Evolutionary conservation across 768 basidiomycete genomes (phyloP), one percentile per base, ranked within the genome.

Genomic region (Tricholoma sp.): DNA sequence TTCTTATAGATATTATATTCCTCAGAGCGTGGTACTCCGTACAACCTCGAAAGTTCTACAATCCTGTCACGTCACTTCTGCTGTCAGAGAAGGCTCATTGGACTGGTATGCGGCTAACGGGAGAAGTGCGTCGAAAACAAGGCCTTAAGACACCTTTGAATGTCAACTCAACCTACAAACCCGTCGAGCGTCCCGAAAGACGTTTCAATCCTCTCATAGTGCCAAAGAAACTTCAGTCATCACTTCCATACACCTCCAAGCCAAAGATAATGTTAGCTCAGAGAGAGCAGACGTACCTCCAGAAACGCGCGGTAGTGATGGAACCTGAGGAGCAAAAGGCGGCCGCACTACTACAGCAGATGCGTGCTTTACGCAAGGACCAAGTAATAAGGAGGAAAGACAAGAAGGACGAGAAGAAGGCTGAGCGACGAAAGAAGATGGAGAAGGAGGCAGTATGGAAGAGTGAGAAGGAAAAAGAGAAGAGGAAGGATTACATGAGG

Each of bases 21-120:
- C 77, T 99, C 8, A 83, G 96, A 20, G 94, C 94, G 1, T 99
- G 97, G 97, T 95, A 95, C 71, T 87, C 94, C 20, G 86, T 99
- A 54, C 86, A 94, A 68, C 96, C 97, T 5, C 84, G 94, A 60
- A 91, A 92, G 70, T 94, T 90, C 73, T 99, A 98, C 77, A 98
- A 95, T 70, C 91, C 97, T 1, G 93, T 98, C 60, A 94, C 92
- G 0, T 95, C 93, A 1, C 79, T 98, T 3, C 79, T 99, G 0
- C 76, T 95, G 8, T 83, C 88, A 13, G 81, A 92, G 71, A 94
- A 96, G 70, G 71, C 74, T n/a, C 70, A 68, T 18, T 99, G 97
- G 97, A 73, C 79, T 15, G 96, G 95, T 1, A 99, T 98, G 97
- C 88, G 97, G 32, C 78, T 98, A 33, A 98, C 94, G 1, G 95